Evolutionary conservation across 768 basidiomycete genomes (phyloP), one percentile per base, ranked within the genome.

Genomic region (Phylloporus scabripes): DNA sequence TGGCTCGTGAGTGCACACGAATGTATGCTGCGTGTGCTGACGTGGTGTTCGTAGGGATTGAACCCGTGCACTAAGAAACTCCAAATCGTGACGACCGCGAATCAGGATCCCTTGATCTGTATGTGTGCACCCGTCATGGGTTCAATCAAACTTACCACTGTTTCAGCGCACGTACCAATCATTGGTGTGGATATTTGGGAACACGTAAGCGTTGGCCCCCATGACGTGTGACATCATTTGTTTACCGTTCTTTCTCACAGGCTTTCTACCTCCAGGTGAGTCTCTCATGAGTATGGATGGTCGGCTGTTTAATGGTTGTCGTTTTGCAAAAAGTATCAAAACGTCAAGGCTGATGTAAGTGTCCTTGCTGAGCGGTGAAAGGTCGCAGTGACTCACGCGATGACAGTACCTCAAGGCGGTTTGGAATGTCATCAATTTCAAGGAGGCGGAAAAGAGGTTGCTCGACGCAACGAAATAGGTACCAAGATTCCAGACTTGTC

Each of bases 101-200:
- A 99, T 74, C 96, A 99, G 72, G 96, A 99, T 66, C 96, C 96
- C 21, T 72, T 92, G 44, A 70, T 80, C n/a, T 69, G 78, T 78
- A 57, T n/a, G 75, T 66, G 7, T 9, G 10, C 4, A 17, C n/a
- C 6, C n/a, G 2, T 21, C 10, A 6, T 1, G n/a, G 10, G 21
- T 5, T 40, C 15, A 6, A 14, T 23, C 34, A 14, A 5, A 24
- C 49, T 68, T 17, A 68, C 3, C 4, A 42, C 8, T 32, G 8
- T 52, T 45, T 47, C 10, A 89, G 89, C 85, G 3, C 89, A 93
- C 69, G 76, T 78, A 15, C 93, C 95, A 17, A 85, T 99, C 63
- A 81, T 99, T 64, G 96, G 96, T 29, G 84, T 98, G 56, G 95
- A 99, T 70, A 86, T 98, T 61, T 98, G 95, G 95, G 91, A 93